phyloP scores from a whole-genome alignment of 768 basidiomycete species.

The Chalciporus pseudorubinellus region DNA sequence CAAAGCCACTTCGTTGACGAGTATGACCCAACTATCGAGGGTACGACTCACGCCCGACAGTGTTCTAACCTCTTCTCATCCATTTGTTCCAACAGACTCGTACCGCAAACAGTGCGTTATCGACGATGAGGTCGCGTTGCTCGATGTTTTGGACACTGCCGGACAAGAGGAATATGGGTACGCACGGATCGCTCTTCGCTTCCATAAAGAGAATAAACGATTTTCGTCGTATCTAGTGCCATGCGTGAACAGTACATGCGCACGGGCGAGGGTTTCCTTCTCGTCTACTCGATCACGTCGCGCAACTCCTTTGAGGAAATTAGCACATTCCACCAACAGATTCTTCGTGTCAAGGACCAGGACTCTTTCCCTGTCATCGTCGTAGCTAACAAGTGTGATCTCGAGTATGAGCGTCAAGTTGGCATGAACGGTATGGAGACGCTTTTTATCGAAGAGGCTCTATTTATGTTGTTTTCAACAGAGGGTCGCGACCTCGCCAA shows the following conservation, averaged over 20 bases:
- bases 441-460: neutral
- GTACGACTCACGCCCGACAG: constrained; percentile 35
- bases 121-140: constrained; percentile 96
- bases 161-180: constrained; percentile 98
- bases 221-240: constrained; percentile 50
- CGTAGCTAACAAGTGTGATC: constrained; percentile 97
- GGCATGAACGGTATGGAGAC: constrained; percentile 78
- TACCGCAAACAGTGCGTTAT: constrained; percentile 97
- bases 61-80: neutral
- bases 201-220: constrained; percentile 5
- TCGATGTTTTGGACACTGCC: constrained; percentile 96
- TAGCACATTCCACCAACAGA: constrained; percentile 93
- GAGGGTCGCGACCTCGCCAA: constrained; percentile 98
- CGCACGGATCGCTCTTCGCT: constrained; percentile 29
- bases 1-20: constrained; percentile 93
- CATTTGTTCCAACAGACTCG: constrained; percentile 57
- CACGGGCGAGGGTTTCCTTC: constrained; percentile 95
- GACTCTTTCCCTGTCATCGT: constrained; percentile 94
- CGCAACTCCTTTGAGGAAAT: constrained; percentile 98
- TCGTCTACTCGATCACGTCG: constrained; percentile 98
- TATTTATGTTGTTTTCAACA: constrained; percentile 31
- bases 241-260: constrained; percentile 99
- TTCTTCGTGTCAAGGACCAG: constrained; percentile 94
- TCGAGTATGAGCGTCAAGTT: constrained; percentile 95
- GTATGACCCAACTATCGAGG: constrained; percentile 95